These are phyloP conservation scores for Bacterosira constricta DNA, from an alignment of 108 stramenopile species.

Conservation along the genomic window DNA sequence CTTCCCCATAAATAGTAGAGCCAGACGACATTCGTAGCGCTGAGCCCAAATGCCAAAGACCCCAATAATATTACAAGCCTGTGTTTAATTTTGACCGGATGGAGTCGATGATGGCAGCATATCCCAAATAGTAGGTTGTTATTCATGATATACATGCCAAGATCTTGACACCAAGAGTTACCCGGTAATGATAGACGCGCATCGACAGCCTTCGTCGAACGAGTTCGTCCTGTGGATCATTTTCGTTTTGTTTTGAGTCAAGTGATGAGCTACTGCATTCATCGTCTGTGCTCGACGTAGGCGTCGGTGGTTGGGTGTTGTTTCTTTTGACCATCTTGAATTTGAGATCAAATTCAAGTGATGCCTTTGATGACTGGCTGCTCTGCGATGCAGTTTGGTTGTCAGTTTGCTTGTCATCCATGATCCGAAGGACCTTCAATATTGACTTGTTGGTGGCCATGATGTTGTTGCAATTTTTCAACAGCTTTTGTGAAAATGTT, in stretches of 20 bases:
- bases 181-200: constrained; percentile 43
- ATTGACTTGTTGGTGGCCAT: neutral
- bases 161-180: constrained; percentile 37
- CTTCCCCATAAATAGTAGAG: constrained; percentile 25
- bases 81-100: constrained; percentile 33
- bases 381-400: neutral
- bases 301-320: neutral
- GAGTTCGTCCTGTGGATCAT: neutral
- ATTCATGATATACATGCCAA: constrained; percentile 32
- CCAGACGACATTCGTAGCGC: constrained; percentile 36
- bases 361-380: neutral
- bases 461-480: neutral
- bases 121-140: constrained; percentile 39
- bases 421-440: constrained; percentile 1
- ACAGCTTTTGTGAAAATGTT: neutral
- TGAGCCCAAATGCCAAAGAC: constrained; percentile 44
- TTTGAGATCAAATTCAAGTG: constrained; percentile 6
- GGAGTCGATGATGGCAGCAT: constrained; percentile 34
- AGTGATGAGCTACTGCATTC: constrained; percentile 8
- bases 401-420: neutral
- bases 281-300: constrained; percentile 13
- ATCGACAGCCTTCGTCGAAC: constrained; percentile 24
- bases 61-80: constrained; percentile 31
- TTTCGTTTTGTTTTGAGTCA: neutral
- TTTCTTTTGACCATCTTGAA: neutral